phyloP scores from a whole-genome alignment of 306 rosid genomes.

The Cajanus cajan region DNA sequence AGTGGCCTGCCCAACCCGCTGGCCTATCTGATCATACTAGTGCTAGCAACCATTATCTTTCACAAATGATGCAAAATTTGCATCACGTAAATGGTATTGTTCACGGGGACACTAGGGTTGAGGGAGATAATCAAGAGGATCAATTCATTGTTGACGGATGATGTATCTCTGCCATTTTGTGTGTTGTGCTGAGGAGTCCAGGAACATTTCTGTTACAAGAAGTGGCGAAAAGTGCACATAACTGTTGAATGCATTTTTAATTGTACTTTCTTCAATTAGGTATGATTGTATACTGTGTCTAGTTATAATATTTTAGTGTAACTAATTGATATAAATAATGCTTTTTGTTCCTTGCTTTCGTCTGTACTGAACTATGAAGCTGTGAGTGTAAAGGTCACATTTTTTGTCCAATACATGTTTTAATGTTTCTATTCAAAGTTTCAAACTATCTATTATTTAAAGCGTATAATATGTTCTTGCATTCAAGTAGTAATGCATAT shows the following conservation, averaged over 20 bases:
- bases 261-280: constrained; percentile 43
- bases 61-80: constrained; percentile 96
- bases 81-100: constrained; percentile 88
- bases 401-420: constrained; percentile 35
- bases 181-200: constrained; percentile 26
- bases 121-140: constrained; percentile 90
- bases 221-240: constrained; percentile 48
- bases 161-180: constrained; percentile 31
- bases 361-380: constrained; percentile 28
- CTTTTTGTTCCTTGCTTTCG: constrained; percentile 21
- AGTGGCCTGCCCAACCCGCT: constrained; percentile 88
- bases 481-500: constrained; percentile 10
- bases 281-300: constrained; percentile 48
- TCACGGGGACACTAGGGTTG: constrained; percentile 83
- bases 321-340: constrained; percentile 44
- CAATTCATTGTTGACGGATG: constrained; percentile 91
- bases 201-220: constrained; percentile 34
- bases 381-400: constrained; percentile 38
- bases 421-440: constrained; percentile 19
- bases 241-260: constrained; percentile 49
- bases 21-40: constrained; percentile 81
- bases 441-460: background rate
- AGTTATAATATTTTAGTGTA: constrained; percentile 46
- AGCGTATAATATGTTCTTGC: background rate
- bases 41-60: constrained; percentile 86